Evolutionary conservation across 805 yeast genomes (phyloP).

Genomic region (Ogataea trehalophila): DNA sequence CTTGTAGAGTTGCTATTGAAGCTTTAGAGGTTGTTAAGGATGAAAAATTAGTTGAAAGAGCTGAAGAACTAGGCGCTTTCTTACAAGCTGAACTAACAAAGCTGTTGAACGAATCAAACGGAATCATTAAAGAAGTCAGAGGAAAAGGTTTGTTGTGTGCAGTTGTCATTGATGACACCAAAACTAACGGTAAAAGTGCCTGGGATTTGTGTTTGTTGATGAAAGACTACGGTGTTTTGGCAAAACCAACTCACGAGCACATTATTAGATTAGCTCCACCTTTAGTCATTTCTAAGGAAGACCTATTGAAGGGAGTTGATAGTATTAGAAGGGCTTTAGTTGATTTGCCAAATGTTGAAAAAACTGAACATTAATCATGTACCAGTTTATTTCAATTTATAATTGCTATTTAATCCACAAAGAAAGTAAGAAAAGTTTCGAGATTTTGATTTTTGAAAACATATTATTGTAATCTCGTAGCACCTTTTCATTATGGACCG

Average conservation of each 20-base stretch:
- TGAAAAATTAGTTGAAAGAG: conserved; percentile 78
- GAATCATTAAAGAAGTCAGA: conserved; percentile 58
- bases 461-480: too few species aligned
- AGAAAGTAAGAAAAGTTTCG: background rate
- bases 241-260: conserved; percentile 95
- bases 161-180: conserved; percentile 79
- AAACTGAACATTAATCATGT: conserved; percentile 32
- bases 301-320: conserved; percentile 74
- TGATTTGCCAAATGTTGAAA: conserved; percentile 50
- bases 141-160: conserved; percentile 89
- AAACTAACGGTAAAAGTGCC: conserved; percentile 85
- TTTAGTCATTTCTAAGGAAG: conserved; percentile 82
- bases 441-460: background rate
- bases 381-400: background rate
- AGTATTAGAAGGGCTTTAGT: conserved; percentile 59
- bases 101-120: conserved; percentile 47
- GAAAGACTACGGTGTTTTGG: conserved; percentile 85
- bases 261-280: conserved; percentile 97
- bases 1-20: conserved; percentile 88
- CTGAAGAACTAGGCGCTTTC: conserved; percentile 63
- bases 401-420: background rate
- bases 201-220: conserved; percentile 92
- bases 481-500: too few species aligned
- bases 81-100: conserved; percentile 56
- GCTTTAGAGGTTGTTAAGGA: conserved; percentile 87